Evolutionary conservation across 1,284 basidiomycete genomes (phyloP).

Genomic region (Neolentinus lepideus): DNA sequence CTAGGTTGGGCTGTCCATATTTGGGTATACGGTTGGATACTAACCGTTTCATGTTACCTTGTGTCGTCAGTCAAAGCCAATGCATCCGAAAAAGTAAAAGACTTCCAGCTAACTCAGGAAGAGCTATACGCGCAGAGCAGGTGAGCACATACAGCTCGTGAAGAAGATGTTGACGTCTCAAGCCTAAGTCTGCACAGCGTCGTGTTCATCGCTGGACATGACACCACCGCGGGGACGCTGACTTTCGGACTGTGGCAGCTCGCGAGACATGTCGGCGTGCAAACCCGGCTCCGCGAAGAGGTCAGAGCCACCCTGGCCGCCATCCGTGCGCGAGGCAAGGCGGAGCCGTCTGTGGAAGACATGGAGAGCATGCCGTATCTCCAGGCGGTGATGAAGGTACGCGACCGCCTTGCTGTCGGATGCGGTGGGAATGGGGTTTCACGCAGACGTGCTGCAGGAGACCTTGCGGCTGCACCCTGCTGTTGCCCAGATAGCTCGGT

Average conservation of each 20-base stretch:
- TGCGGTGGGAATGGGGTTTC: background rate
- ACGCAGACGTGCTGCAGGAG: background rate
- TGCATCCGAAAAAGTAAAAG: background rate
- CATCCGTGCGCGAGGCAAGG: background rate
- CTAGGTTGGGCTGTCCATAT: background rate
- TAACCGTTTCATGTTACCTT: no score
- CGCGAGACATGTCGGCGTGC: background rate
- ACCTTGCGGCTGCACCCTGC: background rate
- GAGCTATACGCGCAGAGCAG: background rate
- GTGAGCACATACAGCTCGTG: background rate
- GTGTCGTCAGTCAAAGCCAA: background rate
- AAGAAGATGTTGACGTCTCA: background rate
- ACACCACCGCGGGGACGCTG: background rate
- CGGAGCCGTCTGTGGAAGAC: background rate
- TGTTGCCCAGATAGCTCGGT: background rate
- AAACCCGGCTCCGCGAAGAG: background rate
- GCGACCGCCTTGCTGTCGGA: background rate
- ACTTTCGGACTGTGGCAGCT: background rate
- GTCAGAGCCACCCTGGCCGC: background rate
- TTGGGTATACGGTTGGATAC: no score
- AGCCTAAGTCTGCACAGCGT: background rate
- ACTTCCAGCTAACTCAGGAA: background rate
- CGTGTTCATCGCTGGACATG: background rate
- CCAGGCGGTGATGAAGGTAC: background rate
- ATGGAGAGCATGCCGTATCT: background rate